Evolutionary conservation across 192 early-diverging fungal genomes (phyloP).

Genomic region (Umbelopsis sp.): DNA sequence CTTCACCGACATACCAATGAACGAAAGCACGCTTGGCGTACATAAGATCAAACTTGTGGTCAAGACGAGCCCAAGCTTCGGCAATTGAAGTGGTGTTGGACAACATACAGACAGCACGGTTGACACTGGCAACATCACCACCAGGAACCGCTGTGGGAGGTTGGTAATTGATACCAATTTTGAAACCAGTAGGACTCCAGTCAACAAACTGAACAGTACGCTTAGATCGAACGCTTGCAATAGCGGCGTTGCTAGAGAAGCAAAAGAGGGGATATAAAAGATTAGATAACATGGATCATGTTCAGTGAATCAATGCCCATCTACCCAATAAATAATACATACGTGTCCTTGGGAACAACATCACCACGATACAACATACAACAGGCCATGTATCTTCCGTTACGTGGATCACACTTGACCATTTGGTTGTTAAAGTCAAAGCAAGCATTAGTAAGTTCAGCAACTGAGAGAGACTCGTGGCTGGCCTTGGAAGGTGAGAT

Average conservation of each 20-base stretch:
- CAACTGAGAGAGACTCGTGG: constrained; percentile 89
- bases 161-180: constrained; percentile 57
- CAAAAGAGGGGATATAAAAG: background rate
- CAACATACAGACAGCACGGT: constrained; percentile 87
- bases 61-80: constrained; percentile 88
- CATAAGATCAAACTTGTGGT: constrained; percentile 89
- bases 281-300: background rate
- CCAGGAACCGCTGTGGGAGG: constrained; percentile 67
- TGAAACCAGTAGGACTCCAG: constrained; percentile 97
- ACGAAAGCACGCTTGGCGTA: constrained; percentile 89
- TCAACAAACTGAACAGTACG: constrained; percentile 81
- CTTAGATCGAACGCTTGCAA: constrained; percentile 66
- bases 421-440: constrained; percentile 95
- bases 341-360: constrained; percentile 73
- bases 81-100: constrained; percentile 91
- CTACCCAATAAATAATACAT: background rate
- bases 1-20: constrained; percentile 96
- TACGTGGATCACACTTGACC: constrained; percentile 90
- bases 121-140: constrained; percentile 74
- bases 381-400: constrained; percentile 93
- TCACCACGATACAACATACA: constrained; percentile 79
- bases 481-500: constrained; percentile 75
- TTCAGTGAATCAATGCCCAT: too few relatives aligned
- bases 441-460: constrained; percentile 78
- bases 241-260: constrained; percentile 59